phyloP scores from a whole-genome alignment of 768 basidiomycete genomes.

The Coprinopsis cinerea region DNA sequence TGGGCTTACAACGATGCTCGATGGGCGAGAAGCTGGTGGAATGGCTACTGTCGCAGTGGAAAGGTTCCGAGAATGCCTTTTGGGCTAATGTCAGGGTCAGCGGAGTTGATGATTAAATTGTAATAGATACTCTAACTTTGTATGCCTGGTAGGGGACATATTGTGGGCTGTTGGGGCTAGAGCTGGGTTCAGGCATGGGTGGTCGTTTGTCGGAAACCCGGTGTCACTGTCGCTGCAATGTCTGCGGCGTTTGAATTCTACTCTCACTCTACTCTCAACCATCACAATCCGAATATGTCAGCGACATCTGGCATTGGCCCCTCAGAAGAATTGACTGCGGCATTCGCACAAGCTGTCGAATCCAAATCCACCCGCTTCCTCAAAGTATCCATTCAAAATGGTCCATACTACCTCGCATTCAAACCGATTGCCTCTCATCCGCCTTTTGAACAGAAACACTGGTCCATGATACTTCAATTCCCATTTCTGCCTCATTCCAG shows the following conservation, averaged over 20 bases:
- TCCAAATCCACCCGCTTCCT: constrained; percentile 57
- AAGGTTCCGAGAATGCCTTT: constrained; percentile 37
- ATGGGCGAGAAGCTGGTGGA: constrained; percentile 23
- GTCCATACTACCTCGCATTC: constrained; percentile 33
- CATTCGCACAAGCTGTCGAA: constrained; percentile 55
- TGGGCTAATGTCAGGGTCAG: constrained; percentile 29
- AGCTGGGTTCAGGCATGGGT: constrained; percentile 24
- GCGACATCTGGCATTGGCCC: constrained; percentile 67
- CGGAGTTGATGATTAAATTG: constrained; percentile 9
- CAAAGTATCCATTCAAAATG: constrained; percentile 71
- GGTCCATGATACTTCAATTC: constrained; percentile 49
- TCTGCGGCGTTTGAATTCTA: not conserved
- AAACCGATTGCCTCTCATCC: constrained; percentile 12
- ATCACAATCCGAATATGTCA: constrained; percentile 45
- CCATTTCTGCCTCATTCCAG: constrained; percentile 45
- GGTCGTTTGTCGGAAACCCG: not conserved
- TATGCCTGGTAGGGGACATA: constrained; percentile 48
- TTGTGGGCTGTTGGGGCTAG: constrained; percentile 19
- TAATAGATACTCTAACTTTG: constrained; percentile 28
- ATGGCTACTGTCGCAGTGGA: constrained; percentile 26
- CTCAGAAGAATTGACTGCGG: constrained; percentile 48
- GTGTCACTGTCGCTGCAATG: not conserved
- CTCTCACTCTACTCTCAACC: constrained; percentile 5
- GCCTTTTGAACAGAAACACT: constrained; percentile 51
- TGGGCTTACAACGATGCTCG: constrained; percentile 20